Evolutionary conservation across 176 grass and related monocot species (phyloP).

Genomic region (Neostapfia colusana): DNA sequence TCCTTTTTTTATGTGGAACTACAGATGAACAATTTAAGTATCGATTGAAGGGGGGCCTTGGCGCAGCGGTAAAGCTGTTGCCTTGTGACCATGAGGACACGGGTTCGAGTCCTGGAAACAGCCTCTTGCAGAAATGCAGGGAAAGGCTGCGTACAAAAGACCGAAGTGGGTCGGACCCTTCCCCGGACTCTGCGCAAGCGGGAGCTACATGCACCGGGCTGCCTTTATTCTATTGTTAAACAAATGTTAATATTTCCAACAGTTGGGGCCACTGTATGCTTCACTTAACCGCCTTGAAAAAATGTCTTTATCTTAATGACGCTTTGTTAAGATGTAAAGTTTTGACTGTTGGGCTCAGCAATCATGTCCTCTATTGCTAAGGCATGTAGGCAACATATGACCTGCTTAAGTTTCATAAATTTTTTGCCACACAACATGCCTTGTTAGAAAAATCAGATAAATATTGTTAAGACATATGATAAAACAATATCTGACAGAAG

Average conservation of each 20-base stretch:
- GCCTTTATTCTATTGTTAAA: not conserved
- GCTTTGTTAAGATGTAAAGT: not conserved
- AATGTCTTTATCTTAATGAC: constrained; percentile 5
- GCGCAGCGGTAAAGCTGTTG: too few species aligned
- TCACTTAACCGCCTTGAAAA: constrained; percentile 9
- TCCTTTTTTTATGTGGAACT: not conserved
- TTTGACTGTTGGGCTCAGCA: not conserved
- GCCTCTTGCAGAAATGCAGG: too few species aligned
- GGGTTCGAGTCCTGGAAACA: too few species aligned
- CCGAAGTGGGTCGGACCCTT: too few species aligned
- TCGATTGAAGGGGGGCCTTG: too few species aligned
- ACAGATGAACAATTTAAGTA: not conserved
- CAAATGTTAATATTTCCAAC: not conserved
- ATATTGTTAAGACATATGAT: not conserved
- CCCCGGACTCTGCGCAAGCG: too few species aligned
- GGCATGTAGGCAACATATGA: constrained; percentile 11
- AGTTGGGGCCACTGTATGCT: constrained; percentile 6
- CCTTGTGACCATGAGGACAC: too few species aligned
- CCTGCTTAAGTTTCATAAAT: constrained; percentile 8
- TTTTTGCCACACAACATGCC: not conserved
- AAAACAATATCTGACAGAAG: not conserved
- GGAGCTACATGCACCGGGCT: too few species aligned
- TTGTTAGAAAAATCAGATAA: not conserved
- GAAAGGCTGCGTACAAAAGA: too few species aligned
- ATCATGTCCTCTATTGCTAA: constrained; percentile 1